Conservation (phyloP, 257 asterid species). For the Forsythia viridissima region DNA sequence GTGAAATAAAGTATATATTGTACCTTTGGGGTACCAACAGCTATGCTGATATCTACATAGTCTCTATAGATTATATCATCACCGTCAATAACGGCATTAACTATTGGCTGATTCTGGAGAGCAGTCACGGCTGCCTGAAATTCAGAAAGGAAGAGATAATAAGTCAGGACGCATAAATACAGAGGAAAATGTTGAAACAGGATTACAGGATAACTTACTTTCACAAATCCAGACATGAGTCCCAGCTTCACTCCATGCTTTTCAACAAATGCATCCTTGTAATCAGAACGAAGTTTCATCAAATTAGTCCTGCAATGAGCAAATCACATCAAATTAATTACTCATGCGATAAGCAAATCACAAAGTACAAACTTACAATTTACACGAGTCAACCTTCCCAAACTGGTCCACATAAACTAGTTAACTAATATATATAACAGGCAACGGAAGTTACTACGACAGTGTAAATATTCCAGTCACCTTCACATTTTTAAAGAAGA, state of each 20-base stretch:
- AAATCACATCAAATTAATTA: neutral
- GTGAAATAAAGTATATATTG: conserved; percentile 16
- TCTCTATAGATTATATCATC: conserved; percentile 96
- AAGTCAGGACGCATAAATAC: neutral
- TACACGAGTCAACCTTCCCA: neutral
- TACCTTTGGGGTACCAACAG: conserved; percentile 97
- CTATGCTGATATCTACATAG: conserved; percentile 89
- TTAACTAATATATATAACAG: conserved; percentile 6
- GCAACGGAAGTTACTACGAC: neutral
- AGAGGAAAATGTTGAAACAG: neutral
- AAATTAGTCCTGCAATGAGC: conserved; percentile 77
- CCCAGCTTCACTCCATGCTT: conserved; percentile 99
- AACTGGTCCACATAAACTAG: conserved; percentile 17
- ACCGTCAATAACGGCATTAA: conserved; percentile 96
- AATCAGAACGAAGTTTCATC: conserved; percentile 96
- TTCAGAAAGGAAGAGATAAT: conserved; percentile 15
- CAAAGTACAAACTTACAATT: neutral
- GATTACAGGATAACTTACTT: conserved; percentile 42
- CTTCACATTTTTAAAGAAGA: neutral
- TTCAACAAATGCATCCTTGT: conserved; percentile 89
- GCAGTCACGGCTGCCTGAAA: conserved; percentile 94
- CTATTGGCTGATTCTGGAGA: conserved; percentile 81
- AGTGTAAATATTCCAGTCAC: conserved; percentile 11
- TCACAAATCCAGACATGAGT: conserved; percentile 92
- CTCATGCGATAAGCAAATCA: neutral